These are phyloP conservation scores for Aegilops tauschii DNA, from an alignment of 176 grass and related monocot genomes.

Conservation along the genomic window DNA sequence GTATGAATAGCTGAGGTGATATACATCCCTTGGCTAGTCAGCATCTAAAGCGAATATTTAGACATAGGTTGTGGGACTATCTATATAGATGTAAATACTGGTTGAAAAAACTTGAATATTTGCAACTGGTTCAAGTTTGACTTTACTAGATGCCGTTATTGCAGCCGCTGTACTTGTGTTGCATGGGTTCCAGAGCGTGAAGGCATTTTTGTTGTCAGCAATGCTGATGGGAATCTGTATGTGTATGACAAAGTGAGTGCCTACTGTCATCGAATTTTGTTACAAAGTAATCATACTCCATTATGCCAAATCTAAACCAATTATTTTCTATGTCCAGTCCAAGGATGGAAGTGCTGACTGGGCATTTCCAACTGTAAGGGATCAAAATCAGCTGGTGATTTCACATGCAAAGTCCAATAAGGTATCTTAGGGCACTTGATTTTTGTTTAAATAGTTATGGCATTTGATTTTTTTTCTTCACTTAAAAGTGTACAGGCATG, in stretches of 20 bases:
- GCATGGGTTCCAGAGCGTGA: slow-evolving; percentile 79
- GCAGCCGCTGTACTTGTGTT: slow-evolving; percentile 82
- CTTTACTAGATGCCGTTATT: slow-evolving; percentile 18
- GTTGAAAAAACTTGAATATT: neutral
- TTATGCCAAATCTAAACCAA: slow-evolving; percentile 26
- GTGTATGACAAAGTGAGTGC: slow-evolving; percentile 92
- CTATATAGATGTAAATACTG: neutral
- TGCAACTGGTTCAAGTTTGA: neutral
- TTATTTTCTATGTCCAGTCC: slow-evolving; percentile 46
- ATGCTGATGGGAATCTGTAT: slow-evolving; percentile 89
- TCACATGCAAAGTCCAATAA: slow-evolving; percentile 91
- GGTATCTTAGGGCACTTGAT: slow-evolving; percentile 49
- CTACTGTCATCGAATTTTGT: slow-evolving; percentile 20
- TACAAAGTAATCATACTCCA: neutral
- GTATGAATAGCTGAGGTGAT: neutral
- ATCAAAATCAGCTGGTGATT: slow-evolving; percentile 74
- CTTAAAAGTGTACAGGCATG: neutral
- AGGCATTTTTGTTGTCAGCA: slow-evolving; percentile 87
- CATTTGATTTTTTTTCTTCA: neutral
- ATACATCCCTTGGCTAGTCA: slow-evolving; percentile 17
- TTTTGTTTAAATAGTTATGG: neutral
- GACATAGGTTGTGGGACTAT: neutral
- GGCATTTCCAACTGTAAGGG: slow-evolving; percentile 80
- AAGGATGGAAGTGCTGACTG: slow-evolving; percentile 96
- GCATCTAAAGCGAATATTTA: neutral